phyloP scores from a whole-genome alignment of 345 rosid species.

The Geranium rotundifolium region DNA sequence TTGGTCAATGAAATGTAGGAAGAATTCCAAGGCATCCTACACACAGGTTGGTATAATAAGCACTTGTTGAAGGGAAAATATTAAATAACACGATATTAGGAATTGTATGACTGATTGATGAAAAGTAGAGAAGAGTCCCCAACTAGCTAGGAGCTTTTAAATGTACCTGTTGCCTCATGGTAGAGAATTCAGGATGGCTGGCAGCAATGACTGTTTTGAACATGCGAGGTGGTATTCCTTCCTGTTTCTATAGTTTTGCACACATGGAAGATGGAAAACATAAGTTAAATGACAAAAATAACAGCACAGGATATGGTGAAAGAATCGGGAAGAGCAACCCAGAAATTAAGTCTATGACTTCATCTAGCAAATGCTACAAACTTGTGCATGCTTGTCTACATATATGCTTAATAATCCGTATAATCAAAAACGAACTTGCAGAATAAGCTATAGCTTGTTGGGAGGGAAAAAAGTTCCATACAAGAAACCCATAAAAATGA shows the following conservation, averaged over 20 bases:
- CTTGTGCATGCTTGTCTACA: not conserved
- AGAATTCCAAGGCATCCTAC: conserved; percentile 97
- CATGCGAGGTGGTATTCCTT: conserved; percentile 95
- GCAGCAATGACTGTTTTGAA: conserved; percentile 93
- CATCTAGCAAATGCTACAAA: not conserved
- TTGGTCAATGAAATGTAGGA: conserved; percentile 84
- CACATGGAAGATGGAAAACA: not conserved
- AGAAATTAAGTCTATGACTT: not conserved
- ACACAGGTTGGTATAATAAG: conserved; percentile 9
- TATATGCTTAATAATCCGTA: not conserved
- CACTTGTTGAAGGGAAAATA: not conserved
- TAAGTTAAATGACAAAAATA: not conserved
- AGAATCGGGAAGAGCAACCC: not conserved
- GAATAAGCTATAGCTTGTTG: not conserved
- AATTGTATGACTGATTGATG: not conserved
- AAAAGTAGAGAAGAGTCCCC: not conserved
- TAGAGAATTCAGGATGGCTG: conserved; percentile 85
- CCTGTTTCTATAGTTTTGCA: conserved; percentile 51
- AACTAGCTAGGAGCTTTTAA: too few relatives aligned
- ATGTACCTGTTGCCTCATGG: conserved; percentile 90
- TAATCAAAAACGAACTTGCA: not conserved
- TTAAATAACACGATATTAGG: not conserved
- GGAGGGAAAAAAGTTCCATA: too few relatives aligned
- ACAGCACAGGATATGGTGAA: not conserved
- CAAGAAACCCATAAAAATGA: too few relatives aligned